Conservation (phyloP, 2,329 filamentous ascomycete genomes). For the Aspergillus viridinutans region DNA sequence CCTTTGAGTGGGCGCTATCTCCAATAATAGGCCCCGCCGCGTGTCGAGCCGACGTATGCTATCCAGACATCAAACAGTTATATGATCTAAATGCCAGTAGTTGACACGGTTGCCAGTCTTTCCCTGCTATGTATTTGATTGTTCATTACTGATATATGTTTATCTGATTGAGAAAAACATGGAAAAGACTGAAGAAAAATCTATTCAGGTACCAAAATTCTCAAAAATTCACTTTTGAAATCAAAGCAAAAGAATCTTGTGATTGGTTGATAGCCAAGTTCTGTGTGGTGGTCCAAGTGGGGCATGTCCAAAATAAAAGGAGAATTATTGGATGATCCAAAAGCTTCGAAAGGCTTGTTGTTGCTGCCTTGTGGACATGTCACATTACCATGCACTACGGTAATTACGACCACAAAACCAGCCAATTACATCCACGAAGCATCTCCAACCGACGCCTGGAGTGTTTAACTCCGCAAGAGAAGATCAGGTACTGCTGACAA, state of each 20-base stretch:
- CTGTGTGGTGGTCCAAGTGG: not conserved
- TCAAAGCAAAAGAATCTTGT: not conserved
- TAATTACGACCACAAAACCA: not conserved
- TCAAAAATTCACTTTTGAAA: not conserved
- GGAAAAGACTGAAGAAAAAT: not conserved
- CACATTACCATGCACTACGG: not conserved
- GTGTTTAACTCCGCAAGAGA: not conserved
- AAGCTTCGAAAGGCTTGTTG: not conserved
- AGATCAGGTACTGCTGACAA: not conserved
- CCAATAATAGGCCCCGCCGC: not conserved
- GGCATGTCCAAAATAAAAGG: not conserved
- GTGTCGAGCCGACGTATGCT: not conserved
- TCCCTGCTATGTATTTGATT: too few relatives aligned
- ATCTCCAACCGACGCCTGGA: too few relatives aligned
- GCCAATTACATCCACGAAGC: not conserved
- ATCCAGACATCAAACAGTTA: not conserved
- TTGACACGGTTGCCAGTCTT: not conserved
- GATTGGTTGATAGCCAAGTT: not conserved
- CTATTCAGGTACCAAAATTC: not conserved
- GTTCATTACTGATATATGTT: not conserved
- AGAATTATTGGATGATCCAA: not conserved
- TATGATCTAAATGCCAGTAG: not conserved
- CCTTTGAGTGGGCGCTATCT: not conserved
- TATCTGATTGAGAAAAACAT: not conserved
- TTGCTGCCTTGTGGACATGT: not conserved